Percentiles rank a stretch among this genome's conserved stretches.
phyloP scores from a whole-genome alignment of 305 asterid genomes.

The Nicotiana rustica region DNA sequence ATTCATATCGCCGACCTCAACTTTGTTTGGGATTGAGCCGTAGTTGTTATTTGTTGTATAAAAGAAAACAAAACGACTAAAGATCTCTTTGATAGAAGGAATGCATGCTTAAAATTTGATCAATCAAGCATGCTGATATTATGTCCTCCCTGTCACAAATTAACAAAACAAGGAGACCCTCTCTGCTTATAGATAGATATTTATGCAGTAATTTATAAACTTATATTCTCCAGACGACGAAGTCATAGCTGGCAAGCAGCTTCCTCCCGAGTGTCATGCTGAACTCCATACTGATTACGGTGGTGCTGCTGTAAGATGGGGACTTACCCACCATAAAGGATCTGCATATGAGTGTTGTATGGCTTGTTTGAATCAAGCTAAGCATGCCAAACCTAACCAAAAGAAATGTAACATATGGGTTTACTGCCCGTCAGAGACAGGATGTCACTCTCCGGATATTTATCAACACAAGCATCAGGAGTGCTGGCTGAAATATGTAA shows the following conservation, averaged over 20 bases:
- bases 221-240: slow-evolving; percentile 60
- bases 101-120: not conserved
- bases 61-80: not conserved
- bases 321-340: slow-evolving; percentile 88
- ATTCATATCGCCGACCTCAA: too few relatives aligned
- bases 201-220: slow-evolving; percentile 30
- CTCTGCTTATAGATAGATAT: not conserved
- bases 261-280: slow-evolving; percentile 80
- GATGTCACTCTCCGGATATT: slow-evolving; percentile 87
- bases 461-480: slow-evolving; percentile 80
- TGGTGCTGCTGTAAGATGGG: slow-evolving; percentile 93
- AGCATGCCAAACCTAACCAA: slow-evolving; percentile 64
- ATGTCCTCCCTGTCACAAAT: not conserved
- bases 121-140: not conserved
- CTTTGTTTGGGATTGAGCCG: too few relatives aligned
- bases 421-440: slow-evolving; percentile 78
- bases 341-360: slow-evolving; percentile 93
- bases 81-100: not conserved
- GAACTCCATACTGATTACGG: slow-evolving; percentile 88
- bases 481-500: slow-evolving; percentile 95
- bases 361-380: slow-evolving; percentile 88
- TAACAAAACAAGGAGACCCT: not conserved
- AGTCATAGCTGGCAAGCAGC: slow-evolving; percentile 74
- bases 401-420: slow-evolving; percentile 88
- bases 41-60: not conserved